Evolutionary conservation across 176 grass and related monocot species (phyloP), one percentile per base, ranked within the genome.

Genomic region (Oryza glaberrima): DNA sequence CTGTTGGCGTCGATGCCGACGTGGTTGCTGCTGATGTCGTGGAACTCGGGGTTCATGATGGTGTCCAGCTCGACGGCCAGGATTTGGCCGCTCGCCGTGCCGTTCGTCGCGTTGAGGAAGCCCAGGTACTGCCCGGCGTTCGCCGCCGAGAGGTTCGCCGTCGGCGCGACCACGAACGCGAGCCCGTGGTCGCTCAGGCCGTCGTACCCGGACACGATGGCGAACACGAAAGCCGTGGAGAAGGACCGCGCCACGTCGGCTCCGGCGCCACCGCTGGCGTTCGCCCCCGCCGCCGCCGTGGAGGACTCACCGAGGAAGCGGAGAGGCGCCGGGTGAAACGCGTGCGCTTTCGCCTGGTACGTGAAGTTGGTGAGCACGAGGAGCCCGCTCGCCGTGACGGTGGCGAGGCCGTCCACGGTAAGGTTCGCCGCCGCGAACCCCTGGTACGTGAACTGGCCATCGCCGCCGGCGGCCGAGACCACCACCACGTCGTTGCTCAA

Each of bases 11-110:
- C 67, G 71, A 91, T 9, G 3, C 85, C 82, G 17, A 85, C 82
- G 35, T 91, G 90, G 77, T 91, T 88, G 51, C 68, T 77, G 73
- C 74, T 68, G 65, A 85, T 84, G 77, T 91, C 90, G 0, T 1
- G 11, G 44, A 85, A 77, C 41, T 85, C 90, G 4, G 34, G n/a
- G 85, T 76, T 61, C 51, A 65, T 6, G 65, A 91, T 77, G 48
- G 82, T 91, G 72, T 88, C 85, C 46, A 88, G 46, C 77, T 91
- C 86, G 46, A 91, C 77, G 2, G 82, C 83, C 20, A 90, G n/a
- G 51, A 86, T 34, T 54, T 30, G 83, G 83, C 56, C 38, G n/a
- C 26, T 51, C 0, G 65, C 48, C 8, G 73, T 56, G 80, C 81
- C 81, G 81, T 84, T 79, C 2, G 23, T 47, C 1, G 51, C 56